phyloP scores from a whole-genome alignment of 2,329 filamentous ascomycete genomes.

The Diaporthe citriasiana region DNA sequence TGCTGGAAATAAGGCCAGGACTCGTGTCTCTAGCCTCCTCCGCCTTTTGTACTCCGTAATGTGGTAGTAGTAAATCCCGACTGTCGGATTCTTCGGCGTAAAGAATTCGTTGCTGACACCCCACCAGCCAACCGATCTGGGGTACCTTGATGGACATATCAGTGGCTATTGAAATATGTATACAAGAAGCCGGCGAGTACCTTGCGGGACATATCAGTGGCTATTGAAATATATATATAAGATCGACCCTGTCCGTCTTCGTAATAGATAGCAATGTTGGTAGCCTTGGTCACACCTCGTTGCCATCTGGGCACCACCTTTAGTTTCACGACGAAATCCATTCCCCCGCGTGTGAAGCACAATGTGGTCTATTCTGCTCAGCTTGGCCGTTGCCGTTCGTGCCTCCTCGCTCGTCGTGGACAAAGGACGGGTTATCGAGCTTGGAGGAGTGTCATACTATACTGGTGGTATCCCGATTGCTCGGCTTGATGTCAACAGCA shows the following conservation, averaged over 20 bases:
- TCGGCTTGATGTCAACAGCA: conserved; percentile 21
- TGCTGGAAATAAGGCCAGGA: not conserved
- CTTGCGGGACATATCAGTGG: not conserved
- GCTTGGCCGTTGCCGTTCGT: not conserved
- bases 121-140: not conserved
- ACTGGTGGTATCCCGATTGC: conserved; percentile 31
- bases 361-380: conserved; percentile 7
- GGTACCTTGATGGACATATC: not conserved
- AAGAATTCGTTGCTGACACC: not conserved
- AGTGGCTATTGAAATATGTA: not conserved
- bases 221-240: not conserved
- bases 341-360: not conserved
- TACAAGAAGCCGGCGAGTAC: too few relatives aligned
- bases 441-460: conserved; percentile 36
- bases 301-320: not conserved
- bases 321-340: not conserved
- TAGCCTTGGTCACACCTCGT: not conserved
- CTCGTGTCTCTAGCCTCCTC: not conserved
- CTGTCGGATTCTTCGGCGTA: not conserved
- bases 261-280: not conserved
- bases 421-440: conserved; percentile 6
- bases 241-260: not conserved
- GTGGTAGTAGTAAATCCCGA: not conserved
- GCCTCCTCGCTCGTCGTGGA: not conserved
- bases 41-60: not conserved